phyloP scores from a whole-genome alignment of 2,329 filamentous ascomycete species.

The Passalora sequoiae region DNA sequence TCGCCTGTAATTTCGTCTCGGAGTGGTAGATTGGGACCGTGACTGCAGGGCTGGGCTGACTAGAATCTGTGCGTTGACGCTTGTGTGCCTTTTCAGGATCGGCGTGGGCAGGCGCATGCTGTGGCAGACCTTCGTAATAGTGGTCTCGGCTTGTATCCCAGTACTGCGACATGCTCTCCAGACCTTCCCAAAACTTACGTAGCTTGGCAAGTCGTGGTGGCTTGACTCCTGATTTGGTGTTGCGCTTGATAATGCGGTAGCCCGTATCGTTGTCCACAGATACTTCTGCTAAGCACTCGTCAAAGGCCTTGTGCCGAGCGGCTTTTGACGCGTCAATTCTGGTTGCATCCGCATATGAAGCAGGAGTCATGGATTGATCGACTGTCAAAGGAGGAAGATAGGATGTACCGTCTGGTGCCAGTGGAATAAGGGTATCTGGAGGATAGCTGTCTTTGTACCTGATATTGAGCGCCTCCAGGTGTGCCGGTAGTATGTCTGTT shows the following conservation, averaged over 20 bases:
- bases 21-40: background rate
- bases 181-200: slow-evolving; percentile 55
- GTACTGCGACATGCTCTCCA: slow-evolving; percentile 57
- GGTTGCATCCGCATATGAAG: slow-evolving; percentile 16
- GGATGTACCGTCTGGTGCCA: slow-evolving; percentile 31
- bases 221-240: slow-evolving; percentile 42
- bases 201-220: slow-evolving; percentile 51
- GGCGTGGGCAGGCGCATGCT: slow-evolving; percentile 12
- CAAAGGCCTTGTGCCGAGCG: slow-evolving; percentile 47
- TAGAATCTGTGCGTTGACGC: slow-evolving; percentile 22
- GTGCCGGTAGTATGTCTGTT: slow-evolving; percentile 38
- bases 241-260: slow-evolving; percentile 52
- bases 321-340: slow-evolving; percentile 46
- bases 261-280: slow-evolving; percentile 52
- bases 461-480: slow-evolving; percentile 42
- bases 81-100: slow-evolving; percentile 22
- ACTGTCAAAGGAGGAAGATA: slow-evolving; percentile 35
- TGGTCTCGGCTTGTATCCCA: slow-evolving; percentile 58
- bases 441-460: slow-evolving; percentile 34
- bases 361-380: slow-evolving; percentile 29
- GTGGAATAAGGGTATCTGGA: slow-evolving; percentile 39
- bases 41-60: slow-evolving; percentile 4
- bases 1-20: background rate
- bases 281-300: slow-evolving; percentile 48
- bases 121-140: slow-evolving; percentile 41